Evolutionary conservation across 2,329 filamentous ascomycete genomes (phyloP), one percentile per base, ranked within the genome.

Genomic region (Fusarium sp.): DNA sequence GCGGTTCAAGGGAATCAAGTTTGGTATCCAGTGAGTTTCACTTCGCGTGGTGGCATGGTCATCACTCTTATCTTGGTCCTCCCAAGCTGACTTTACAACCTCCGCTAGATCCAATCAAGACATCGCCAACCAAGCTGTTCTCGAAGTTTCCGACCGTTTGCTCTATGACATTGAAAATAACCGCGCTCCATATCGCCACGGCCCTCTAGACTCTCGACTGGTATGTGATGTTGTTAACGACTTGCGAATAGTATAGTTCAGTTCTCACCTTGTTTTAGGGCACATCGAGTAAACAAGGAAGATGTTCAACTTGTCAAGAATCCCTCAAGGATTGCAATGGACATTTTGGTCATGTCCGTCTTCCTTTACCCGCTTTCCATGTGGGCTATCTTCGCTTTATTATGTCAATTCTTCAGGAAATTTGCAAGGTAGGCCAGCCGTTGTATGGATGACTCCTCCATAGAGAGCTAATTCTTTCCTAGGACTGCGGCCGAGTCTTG

Each of bases 311-410:
- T 20, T 99, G 96, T 81, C 90, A 93, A 54, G 90, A 95, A 79
- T 89, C 91, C 22, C 86, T 98, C 36, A 90, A 94, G 78, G 91
- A 92, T 74, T 99, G 96, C 83, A 96, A 94, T 77, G 96, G 96
- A 18, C 96, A 99, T 83, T 99, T 98, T 79, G 96, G 96, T 52
- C 93, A 98, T 83, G 93, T 99, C 78, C 91, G 94, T 78, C 89
- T 99, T 20, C 94, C 96, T 3, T 87, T 99, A 58, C 96, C 96
- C 8, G 94, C 93, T 48, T 98, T 98, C 80, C 96, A 99, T 81
- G 95, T 98, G 74, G 96, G 96, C 42, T 99, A 98, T 81, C 89
- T 99, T 78, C 96, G 95, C 81, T 95, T 97, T 81, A 94, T 96
- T 73, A 96, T 97, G 80, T 92, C 92, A 50, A 95, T 98, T 63